phyloP scores from a whole-genome alignment of 345 rosid species.

The Citrus reticulata region DNA sequence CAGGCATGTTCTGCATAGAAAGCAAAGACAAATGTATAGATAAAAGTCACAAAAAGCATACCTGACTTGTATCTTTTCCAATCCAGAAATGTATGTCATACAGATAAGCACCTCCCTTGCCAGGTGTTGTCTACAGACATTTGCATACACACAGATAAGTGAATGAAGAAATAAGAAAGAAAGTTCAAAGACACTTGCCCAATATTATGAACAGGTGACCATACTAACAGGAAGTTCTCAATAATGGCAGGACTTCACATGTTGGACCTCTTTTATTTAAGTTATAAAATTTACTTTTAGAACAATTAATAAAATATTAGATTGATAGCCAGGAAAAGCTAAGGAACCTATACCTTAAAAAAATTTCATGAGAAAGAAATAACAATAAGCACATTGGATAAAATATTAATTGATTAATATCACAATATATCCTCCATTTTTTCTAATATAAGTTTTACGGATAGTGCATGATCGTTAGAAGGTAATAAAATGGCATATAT shows the following conservation, averaged over 20 bases:
- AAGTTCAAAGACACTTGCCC: background rate
- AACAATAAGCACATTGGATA: background rate
- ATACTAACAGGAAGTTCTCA: background rate
- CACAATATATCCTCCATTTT: background rate
- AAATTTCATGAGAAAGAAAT: background rate
- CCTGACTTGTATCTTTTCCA: conserved; percentile 98
- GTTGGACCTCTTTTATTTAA: background rate
- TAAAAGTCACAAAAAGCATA: conserved; percentile 17
- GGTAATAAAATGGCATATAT: background rate
- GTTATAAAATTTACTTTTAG: background rate
- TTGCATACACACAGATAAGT: conserved; percentile 9
- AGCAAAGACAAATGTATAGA: background rate
- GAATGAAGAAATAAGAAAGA: background rate
- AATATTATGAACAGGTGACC: conserved; percentile 1
- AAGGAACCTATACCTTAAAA: background rate
- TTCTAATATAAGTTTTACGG: background rate
- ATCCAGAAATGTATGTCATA: conserved; percentile 97
- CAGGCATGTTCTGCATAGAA: background rate
- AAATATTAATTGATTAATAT: background rate
- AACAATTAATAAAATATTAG: background rate
- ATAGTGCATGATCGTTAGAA: background rate
- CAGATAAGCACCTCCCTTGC: conserved; percentile 79
- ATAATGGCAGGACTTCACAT: background rate
- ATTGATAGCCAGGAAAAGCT: background rate
- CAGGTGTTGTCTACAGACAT: conserved; percentile 63